Evolutionary conservation across 495 filamentous ascomycete genomes (phyloP).

Genomic region (Penicillium cinerascens): DNA sequence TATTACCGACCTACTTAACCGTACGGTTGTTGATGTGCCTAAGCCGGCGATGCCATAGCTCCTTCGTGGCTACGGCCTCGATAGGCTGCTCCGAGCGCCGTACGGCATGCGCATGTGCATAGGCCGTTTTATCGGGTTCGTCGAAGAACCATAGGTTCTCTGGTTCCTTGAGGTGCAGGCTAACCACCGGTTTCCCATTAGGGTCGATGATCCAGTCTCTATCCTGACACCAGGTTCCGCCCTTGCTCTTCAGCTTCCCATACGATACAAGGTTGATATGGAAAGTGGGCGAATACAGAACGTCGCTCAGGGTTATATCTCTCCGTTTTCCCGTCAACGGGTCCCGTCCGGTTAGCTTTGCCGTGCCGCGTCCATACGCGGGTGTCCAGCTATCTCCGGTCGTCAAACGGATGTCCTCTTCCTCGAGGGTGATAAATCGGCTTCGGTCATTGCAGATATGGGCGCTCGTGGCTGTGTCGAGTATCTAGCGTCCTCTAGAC

Average conservation of each 20-base stretch:
- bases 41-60: not conserved
- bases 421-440: not conserved
- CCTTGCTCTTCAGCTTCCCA: not conserved
- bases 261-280: not conserved
- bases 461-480: not conserved
- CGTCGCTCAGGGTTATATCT: not conserved
- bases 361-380: not conserved
- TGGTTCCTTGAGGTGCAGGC: not conserved
- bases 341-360: not conserved
- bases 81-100: not conserved
- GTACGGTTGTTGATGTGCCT: not conserved
- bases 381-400: not conserved
- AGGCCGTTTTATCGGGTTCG: not conserved
- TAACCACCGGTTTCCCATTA: not conserved
- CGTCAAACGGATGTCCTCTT: not conserved
- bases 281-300: not conserved
- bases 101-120: not conserved
- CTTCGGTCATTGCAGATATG: not conserved
- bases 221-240: not conserved
- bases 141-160: not conserved
- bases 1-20: not conserved
- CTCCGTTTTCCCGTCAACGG: not conserved
- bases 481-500: not conserved
- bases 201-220: not conserved
- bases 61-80: not conserved